Percentiles rank a stretch among this genome's conserved stretches.
phyloP scores from a whole-genome alignment of 2,329 filamentous ascomycete species.

The Orbilia blumenaviensis region DNA sequence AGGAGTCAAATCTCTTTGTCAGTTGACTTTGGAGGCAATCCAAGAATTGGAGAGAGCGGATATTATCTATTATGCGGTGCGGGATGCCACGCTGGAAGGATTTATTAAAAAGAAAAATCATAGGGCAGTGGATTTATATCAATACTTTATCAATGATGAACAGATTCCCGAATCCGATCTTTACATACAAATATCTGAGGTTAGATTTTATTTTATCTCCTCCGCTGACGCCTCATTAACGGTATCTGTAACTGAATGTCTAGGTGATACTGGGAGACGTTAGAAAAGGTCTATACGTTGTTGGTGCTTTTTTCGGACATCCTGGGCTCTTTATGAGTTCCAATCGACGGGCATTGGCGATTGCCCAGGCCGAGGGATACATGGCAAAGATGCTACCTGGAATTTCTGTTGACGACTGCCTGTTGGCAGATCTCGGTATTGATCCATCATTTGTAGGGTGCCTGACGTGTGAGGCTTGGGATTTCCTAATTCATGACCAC shows the following conservation, averaged over 20 bases:
- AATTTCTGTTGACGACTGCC: constrained; percentile 21
- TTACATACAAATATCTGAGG: constrained; percentile 25
- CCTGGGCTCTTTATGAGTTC: constrained; percentile 28
- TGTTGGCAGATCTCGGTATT: constrained; percentile 21
- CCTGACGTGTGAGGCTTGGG: constrained; percentile 16
- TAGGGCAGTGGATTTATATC: constrained; percentile 13
- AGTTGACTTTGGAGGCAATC: constrained; percentile 19
- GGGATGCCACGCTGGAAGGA: constrained; percentile 4
- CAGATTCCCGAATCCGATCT: background rate
- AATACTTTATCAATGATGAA: constrained; percentile 13
- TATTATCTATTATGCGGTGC: constrained; percentile 17
- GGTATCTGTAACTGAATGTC: background rate
- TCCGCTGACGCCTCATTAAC: no score
- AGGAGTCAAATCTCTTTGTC: constrained; percentile 9
- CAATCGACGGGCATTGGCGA: constrained; percentile 13
- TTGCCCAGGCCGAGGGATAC: constrained; percentile 18
- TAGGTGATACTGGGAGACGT: constrained; percentile 9
- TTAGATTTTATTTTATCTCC: no score
- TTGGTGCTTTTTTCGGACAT: constrained; percentile 24
- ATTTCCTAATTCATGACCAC: constrained; percentile 24
- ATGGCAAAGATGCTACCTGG: constrained; percentile 20
- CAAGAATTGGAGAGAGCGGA: constrained; percentile 16
- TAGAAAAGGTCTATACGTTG: background rate
- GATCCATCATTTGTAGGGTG: constrained; percentile 26
- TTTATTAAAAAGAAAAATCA: constrained; percentile 18